Evolutionary conservation across 2,329 filamentous ascomycete species (phyloP).

Genomic region (Keithomyces neogunnii): DNA sequence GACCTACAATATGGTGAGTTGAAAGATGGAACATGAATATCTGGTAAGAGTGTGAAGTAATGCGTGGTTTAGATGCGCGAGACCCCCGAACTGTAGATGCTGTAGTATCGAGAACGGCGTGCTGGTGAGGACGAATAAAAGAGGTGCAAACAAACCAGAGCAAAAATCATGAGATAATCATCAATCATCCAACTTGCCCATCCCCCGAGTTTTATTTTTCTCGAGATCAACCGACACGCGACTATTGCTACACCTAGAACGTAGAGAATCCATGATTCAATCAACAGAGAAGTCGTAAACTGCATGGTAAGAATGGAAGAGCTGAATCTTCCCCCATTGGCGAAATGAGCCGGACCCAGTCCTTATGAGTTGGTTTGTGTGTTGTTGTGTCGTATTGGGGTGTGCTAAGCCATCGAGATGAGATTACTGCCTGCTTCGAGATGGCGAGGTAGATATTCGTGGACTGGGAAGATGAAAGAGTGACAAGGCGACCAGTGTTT

Average conservation of each 20-base stretch:
- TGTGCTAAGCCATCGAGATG: not conserved
- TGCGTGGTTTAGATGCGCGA: no score
- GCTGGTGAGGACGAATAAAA: not conserved
- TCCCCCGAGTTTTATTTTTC: constrained; percentile 32
- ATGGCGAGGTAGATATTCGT: not conserved
- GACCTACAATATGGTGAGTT: constrained; percentile 2
- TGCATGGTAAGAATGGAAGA: constrained; percentile 13
- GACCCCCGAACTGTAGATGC: no score
- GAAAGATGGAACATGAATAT: no score
- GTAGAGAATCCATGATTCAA: constrained; percentile 24
- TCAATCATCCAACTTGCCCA: constrained; percentile 42
- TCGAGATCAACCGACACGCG: constrained; percentile 18
- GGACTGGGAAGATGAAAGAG: not conserved
- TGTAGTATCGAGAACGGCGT: no score
- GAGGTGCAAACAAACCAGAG: constrained; percentile 23
- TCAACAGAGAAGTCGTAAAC: constrained; percentile 13
- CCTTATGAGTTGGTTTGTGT: not conserved
- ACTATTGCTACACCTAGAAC: constrained; percentile 17
- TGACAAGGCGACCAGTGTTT: not conserved
- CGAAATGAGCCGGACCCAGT: not conserved
- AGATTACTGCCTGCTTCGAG: not conserved
- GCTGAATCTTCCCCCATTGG: not conserved
- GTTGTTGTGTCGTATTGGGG: not conserved
- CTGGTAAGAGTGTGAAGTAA: no score
- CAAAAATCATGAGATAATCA: constrained; percentile 48